A percentile compares a stretch with the other conserved stretches of the same genome.
phyloP scores from a whole-genome alignment of 306 rosid genomes.

The Comarum palustre region DNA sequence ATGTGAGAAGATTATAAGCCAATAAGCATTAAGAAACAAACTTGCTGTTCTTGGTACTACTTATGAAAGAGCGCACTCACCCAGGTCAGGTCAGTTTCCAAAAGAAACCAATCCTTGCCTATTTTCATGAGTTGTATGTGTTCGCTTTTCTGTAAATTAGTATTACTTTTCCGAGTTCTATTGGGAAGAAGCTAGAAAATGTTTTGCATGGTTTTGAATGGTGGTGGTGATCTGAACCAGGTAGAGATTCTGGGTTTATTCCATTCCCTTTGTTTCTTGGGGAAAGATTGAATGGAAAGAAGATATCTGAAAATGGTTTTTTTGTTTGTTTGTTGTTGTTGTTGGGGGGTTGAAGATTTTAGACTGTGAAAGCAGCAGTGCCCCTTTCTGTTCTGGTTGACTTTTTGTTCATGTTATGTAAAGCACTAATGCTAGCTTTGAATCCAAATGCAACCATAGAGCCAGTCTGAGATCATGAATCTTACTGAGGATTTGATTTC shows the following conservation, averaged over 20 bases:
- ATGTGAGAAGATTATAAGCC: background rate
- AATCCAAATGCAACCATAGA: background rate
- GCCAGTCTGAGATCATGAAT: background rate
- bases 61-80: background rate
- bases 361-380: background rate
- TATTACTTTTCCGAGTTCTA: background rate
- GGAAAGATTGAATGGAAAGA: background rate
- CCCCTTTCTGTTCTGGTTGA: background rate
- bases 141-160: background rate
- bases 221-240: background rate
- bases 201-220: background rate
- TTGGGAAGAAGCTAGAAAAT: background rate
- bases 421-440: background rate
- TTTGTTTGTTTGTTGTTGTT: too few species aligned
- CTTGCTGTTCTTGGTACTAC: background rate
- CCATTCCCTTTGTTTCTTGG: background rate
- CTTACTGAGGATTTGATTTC: background rate
- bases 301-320: background rate
- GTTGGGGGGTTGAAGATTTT: background rate
- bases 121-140: background rate
- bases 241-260: background rate
- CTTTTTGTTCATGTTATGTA: background rate
- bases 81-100: conserved; percentile 10
- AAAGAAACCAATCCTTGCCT: background rate
- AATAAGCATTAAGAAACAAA: background rate